Evolutionary conservation across 352 stramenopile species (phyloP).

Genomic region (Globisporangium perplexum): DNA sequence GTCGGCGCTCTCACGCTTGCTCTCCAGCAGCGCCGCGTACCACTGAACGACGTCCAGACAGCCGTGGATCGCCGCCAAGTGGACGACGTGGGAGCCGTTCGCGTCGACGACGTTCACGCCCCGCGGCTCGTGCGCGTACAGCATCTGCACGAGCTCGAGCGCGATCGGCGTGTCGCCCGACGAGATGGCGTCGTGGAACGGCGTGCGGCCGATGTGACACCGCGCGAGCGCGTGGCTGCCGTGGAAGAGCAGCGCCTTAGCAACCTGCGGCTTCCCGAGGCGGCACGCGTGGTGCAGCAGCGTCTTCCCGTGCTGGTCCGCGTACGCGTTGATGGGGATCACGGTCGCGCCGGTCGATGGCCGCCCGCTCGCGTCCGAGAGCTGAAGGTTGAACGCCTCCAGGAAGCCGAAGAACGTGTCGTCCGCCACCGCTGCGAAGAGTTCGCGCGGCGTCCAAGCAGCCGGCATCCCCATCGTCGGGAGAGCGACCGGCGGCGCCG

Average conservation of each 20-base stretch:
- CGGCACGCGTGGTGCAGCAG: conserved; percentile 63
- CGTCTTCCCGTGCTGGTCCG: conserved; percentile 47
- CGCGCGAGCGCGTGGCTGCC: conserved; percentile 27
- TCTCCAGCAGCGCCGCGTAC: conserved; percentile 22
- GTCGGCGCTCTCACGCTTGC: too few species aligned
- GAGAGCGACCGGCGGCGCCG: background rate
- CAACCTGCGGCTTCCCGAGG: conserved; percentile 38
- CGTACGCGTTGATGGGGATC: conserved; percentile 28
- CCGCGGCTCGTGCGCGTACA: conserved; percentile 46
- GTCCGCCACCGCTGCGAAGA: conserved; percentile 10
- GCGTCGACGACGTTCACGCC: conserved; percentile 40
- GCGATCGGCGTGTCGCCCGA: conserved; percentile 17
- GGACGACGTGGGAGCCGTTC: conserved; percentile 56
- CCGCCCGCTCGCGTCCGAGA: background rate
- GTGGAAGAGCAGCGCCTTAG: conserved; percentile 54
- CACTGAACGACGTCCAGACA: conserved; percentile 55
- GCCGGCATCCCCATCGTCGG: background rate
- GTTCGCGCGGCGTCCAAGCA: conserved; percentile 9
- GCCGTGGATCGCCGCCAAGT: conserved; percentile 63
- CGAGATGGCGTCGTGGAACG: conserved; percentile 53
- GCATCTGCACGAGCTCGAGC: conserved; percentile 35
- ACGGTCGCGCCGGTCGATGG: background rate
- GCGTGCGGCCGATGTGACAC: conserved; percentile 44
- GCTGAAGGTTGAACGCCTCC: conserved; percentile 13
- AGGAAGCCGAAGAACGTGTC: conserved; percentile 17